Evolutionary conservation across 148 eudicot species (phyloP), one percentile per base, ranked within the genome.

Genomic region (Amaranthus cruentus): DNA sequence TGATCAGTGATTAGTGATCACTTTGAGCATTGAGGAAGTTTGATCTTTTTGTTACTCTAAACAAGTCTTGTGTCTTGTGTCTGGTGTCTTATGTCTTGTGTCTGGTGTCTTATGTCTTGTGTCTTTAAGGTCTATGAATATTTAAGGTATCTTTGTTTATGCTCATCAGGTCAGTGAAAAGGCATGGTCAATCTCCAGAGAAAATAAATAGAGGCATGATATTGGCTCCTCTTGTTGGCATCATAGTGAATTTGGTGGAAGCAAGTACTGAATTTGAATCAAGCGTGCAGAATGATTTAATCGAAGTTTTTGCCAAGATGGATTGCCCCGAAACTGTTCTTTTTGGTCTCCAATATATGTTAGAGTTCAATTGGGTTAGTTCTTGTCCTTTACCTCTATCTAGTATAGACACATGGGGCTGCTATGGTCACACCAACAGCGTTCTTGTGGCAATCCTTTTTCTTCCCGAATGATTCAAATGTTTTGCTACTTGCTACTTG

Each of bases 181-280:
- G 94, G 73, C 88, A 90, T 64, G 90, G 98, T 58, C 90, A 87
- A 62, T 77, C 92, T 63, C 78, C 80, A 14, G 98, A 93, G 69
- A 93, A 87, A 81, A 82, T 85, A 55, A 89, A 89, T 80, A 81
- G 90, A 69, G 91, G 98, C 79, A 85, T 88, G 94, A 85, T 93
- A 78, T 87, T 90, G 66, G 96, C 98, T 73, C 98, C 98, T 70
- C 94, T 90, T 66, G 96, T 88, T 76, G 98, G 96, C 72, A 90
- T 93, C 71, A 81, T 93, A 61, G 79, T 90, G 61, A 93, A 93
- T 84, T 77, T 93, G 82, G 69, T 90, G 77, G 98, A 90, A 85
- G 87, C 89, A 63, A 85, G 83, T 65, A 73, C 59, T 62, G 85
- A 72, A 61, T 75, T 77, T 66, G 81, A 83, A 60, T 54, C 66